Base-by-base conservation (phyloP, 2,329 filamentous ascomycete species). In the Achaetomium macrosporum region DNA sequence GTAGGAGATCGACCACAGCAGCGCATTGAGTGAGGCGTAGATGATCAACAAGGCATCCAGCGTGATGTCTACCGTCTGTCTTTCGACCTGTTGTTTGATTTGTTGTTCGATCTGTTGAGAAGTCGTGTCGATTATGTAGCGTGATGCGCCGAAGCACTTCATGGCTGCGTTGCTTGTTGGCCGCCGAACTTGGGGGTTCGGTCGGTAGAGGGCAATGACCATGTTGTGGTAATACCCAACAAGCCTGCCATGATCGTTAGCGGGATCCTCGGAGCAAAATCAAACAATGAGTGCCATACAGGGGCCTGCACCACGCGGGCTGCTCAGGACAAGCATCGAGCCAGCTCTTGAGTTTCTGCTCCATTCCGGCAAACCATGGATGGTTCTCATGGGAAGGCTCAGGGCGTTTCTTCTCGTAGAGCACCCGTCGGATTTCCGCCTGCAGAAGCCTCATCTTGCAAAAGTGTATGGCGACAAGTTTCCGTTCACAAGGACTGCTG, bases 31-130 rank as follows among this genome's bases (percentile, higher is more conserved):
- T 5, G 88, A 84, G 83, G 95, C 93, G 72, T 95, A 96, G 39
- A 97, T 79, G 17, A 87, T 84, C 54, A 96, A 79, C 1, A 95
- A 82, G 64, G 96, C 96, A 41, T 96, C 85, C 92, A 92, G 97
- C 1, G 91, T 96, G 55, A 96, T 77, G 65, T 96, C 92, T 11
- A 93, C 82, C 19, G 83, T 84, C 13, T 81, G 79, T 15, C 79
- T 83, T 59, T 85, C 81, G 64, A 96, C 86, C 68, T 96, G 90
- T 63, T 87, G 84, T n/a, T n/a, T n/a, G n/a, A n/a, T n/a, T n/a
- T n/a, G 79, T 15, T 79, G 83, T 59, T 85, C 81, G 64, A 96
- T 86, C 68, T 96, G 90, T 63, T 87, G 84, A 65, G 82, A 83
- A 42, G 90, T 86, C 66, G 92, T 82, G 59, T 85, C 79, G 62